Percentiles rank a stretch among this genome's conserved stretches.
Conservation (phyloP, 2,329 filamentous ascomycete genomes). For the Monilinia aucupariae region DNA sequence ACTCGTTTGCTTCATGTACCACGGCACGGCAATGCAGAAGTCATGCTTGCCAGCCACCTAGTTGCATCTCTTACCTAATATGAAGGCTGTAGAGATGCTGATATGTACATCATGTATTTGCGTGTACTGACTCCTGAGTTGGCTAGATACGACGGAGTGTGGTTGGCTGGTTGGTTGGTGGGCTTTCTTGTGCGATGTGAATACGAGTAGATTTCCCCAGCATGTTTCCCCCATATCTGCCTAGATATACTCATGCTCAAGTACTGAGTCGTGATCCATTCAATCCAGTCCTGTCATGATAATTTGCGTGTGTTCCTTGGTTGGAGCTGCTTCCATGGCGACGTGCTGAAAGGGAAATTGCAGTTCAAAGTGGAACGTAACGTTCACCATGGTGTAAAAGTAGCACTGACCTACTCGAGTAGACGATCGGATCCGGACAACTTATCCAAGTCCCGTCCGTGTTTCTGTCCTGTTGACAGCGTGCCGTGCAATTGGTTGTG, state of each 20-base stretch:
- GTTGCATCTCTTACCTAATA: background rate
- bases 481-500: background rate
- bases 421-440: too few relatives aligned
- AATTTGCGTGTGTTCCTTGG: too few relatives aligned
- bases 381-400: too few relatives aligned
- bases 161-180: background rate
- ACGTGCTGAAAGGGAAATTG: too few relatives aligned
- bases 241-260: too few relatives aligned
- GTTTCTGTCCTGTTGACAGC: background rate
- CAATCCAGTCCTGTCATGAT: too few relatives aligned
- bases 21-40: background rate
- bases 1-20: background rate
- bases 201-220: background rate
- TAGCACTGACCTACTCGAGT: too few relatives aligned
- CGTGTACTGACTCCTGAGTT: background rate
- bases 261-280: too few relatives aligned
- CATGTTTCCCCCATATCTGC: background rate
- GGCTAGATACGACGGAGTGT: background rate
- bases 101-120: background rate
- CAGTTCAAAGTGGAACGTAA: too few relatives aligned
- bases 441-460: background rate
- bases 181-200: background rate
- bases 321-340: too few relatives aligned
- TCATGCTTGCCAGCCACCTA: background rate
- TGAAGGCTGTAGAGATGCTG: slow-evolving; percentile 4